Evolutionary conservation across 2,329 filamentous ascomycete genomes (phyloP).

Genomic region (Keithomyces neogunnii): DNA sequence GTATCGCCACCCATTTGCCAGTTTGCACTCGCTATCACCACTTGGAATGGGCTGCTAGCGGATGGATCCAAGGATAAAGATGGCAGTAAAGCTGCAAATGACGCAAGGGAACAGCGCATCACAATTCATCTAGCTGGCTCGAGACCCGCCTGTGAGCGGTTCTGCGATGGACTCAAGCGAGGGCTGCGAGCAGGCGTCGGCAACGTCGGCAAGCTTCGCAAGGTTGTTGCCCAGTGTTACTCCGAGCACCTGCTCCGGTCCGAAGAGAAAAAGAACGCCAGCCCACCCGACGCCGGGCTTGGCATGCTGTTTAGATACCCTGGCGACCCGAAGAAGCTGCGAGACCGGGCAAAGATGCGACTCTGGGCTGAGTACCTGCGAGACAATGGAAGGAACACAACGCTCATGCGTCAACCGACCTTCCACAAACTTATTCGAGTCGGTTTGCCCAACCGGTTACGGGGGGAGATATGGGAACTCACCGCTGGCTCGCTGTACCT

Average conservation of each 20-base stretch:
- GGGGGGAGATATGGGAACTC: constrained; percentile 94
- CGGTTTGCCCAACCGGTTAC: constrained; percentile 82
- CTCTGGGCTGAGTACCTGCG: constrained; percentile 94
- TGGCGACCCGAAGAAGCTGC: constrained; percentile 85
- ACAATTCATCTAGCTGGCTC: constrained; percentile 87
- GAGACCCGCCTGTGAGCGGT: constrained; percentile 82
- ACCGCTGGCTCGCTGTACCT: constrained; percentile 87
- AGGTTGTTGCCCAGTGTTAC: constrained; percentile 77
- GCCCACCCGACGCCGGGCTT: constrained; percentile 76
- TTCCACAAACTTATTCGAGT: constrained; percentile 97
- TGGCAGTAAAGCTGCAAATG: constrained; percentile 31
- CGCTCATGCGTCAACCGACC: constrained; percentile 86
- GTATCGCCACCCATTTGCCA: constrained; percentile 18
- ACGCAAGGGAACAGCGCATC: constrained; percentile 65
- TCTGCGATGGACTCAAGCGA: constrained; percentile 92
- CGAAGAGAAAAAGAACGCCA: constrained; percentile 50
- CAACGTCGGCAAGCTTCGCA: constrained; percentile 76
- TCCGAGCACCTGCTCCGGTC: constrained; percentile 71
- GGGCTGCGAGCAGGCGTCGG: constrained; percentile 80
- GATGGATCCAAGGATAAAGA: constrained; percentile 44
- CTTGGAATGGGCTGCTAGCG: constrained; percentile 72
- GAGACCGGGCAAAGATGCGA: constrained; percentile 94
- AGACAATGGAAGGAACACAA: constrained; percentile 90
- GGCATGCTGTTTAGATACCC: constrained; percentile 92
- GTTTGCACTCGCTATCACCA: constrained; percentile 91